Percentiles rank a stretch among this genome's conserved stretches.
Conservation (phyloP, 2,329 filamentous ascomycete genomes). For the Phyllosticta capitalensis region DNA sequence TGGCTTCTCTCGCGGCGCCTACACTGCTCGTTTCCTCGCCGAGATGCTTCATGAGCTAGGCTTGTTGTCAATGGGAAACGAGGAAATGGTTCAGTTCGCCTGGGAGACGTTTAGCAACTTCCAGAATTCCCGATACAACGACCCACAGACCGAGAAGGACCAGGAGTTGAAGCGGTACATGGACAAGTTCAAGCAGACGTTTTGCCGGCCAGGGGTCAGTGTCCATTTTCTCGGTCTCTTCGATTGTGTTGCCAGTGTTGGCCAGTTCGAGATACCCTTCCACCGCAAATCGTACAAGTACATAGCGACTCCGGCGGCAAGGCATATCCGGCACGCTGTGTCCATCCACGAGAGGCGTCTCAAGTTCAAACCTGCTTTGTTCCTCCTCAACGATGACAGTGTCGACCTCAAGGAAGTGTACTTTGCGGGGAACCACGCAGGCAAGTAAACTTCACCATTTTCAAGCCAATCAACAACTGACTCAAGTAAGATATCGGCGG, state of each 20-base stretch:
- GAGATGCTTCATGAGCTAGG: constrained; percentile 19
- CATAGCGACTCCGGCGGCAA: constrained; percentile 26
- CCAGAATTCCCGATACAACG: constrained; percentile 10
- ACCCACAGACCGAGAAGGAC: constrained; percentile 2
- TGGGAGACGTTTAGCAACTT: constrained; percentile 14
- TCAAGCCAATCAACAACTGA: no score
- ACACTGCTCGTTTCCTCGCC: constrained; percentile 25
- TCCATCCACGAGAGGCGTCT: constrained; percentile 35
- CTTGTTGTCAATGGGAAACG: constrained; percentile 17
- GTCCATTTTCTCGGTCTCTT: constrained; percentile 37
- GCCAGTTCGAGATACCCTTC: constrained; percentile 22
- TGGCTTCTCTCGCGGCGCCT: constrained; percentile 26
- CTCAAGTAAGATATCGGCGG: constrained; percentile 40
- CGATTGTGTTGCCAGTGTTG: constrained; percentile 34
- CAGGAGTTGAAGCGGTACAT: background rate
- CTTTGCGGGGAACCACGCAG: constrained; percentile 36
- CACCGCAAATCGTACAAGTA: constrained; percentile 31
- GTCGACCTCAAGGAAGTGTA: constrained; percentile 29
- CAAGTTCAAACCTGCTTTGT: constrained; percentile 31
- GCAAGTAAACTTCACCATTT: no score
- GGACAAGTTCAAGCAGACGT: constrained; percentile 7
- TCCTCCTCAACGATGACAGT: constrained; percentile 11
- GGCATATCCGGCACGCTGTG: constrained; percentile 35
- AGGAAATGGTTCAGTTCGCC: constrained; percentile 17
- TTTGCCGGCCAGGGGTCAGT: constrained; percentile 34